Evolutionary conservation across 495 filamentous ascomycete genomes (phyloP).

Genomic region (Echria macrotheca): DNA sequence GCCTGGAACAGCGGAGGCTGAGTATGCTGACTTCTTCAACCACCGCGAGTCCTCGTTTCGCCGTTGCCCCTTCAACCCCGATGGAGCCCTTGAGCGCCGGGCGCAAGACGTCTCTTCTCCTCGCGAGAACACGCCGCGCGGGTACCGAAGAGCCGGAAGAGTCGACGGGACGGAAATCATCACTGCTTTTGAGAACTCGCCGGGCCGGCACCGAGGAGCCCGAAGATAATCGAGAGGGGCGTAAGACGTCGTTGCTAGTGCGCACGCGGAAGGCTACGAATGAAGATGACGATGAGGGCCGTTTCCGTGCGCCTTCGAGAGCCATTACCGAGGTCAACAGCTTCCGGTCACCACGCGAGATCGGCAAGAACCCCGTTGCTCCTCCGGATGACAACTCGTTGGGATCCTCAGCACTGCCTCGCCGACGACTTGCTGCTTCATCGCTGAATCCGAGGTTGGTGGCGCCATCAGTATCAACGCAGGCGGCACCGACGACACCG

Average conservation of each 20-base stretch:
- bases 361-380: constrained; percentile 19
- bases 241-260: constrained; percentile 36
- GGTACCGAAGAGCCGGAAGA: constrained; percentile 45
- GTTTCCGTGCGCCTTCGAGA: constrained; percentile 50
- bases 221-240: constrained; percentile 35
- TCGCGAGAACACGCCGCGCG: constrained; percentile 36
- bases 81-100: constrained; percentile 27
- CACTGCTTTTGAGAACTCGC: constrained; percentile 37
- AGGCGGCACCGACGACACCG: constrained; percentile 14
- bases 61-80: constrained; percentile 24
- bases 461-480: constrained; percentile 4
- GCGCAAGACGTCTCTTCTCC: constrained; percentile 42
- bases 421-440: constrained; percentile 35
- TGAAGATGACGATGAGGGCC: constrained; percentile 41
- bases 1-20: constrained; percentile 66
- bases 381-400: constrained; percentile 28
- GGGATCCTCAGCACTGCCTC: constrained; percentile 37
- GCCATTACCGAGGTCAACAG: constrained; percentile 53
- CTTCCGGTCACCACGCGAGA: constrained; percentile 30
- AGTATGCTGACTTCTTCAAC: constrained; percentile 51
- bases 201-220: constrained; percentile 45
- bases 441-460: constrained; percentile 34
- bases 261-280: constrained; percentile 37
- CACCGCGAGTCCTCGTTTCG: constrained; percentile 36
- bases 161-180: constrained; percentile 37